Evolutionary conservation across 1,284 basidiomycete species (phyloP), one percentile per base, ranked within the genome.

Genomic region (Cystobasidium sp.): DNA sequence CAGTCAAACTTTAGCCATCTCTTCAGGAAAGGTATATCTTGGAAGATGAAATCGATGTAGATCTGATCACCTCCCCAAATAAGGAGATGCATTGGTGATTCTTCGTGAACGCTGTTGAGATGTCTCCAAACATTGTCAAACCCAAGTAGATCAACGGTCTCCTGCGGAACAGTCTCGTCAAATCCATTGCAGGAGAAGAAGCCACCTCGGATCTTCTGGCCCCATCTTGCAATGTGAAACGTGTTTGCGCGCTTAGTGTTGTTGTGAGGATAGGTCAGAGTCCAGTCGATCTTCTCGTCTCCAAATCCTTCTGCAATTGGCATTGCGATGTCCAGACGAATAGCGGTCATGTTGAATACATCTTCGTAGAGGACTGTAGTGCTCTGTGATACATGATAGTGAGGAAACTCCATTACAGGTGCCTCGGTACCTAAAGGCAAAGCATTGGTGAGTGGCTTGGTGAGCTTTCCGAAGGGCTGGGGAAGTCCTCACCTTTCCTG

Each of bases 41-140:
- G 44, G 64, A 75, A 75, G 41, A 75, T 75, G 56, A 72, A 73
- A 41, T 75, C 67, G 31, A 63, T 73, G 44, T 68, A 64, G 46
- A 75, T 68, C 46, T 75, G 75, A 46, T 75, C 75, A 20, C 75
- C 75, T n/a, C 75, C 75, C 68, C 68, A 75, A 12, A 75, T 53
- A 24, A 75, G 63, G 43, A 67, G 20, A 51, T 75, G 75, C 52
- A 75, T 39, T 1, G 75, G 75, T 47, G 69, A 53, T 24, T 68
- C 64, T 24, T 58, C 44, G 41, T 75, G 75, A 1, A 75, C 75
- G n/a, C 62, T 67, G 49, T 75, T 75, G 6, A 75, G 31, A 43
- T 75, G 75, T 39, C 51, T 66, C 75, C 75, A 75, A 9, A 75
- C 75, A 47, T 75, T 75, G 46, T 72, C 68, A 43, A 75, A 75